Evolutionary conservation across 1,284 basidiomycete genomes (phyloP).

Genomic region (Heterobasidion annosum): DNA sequence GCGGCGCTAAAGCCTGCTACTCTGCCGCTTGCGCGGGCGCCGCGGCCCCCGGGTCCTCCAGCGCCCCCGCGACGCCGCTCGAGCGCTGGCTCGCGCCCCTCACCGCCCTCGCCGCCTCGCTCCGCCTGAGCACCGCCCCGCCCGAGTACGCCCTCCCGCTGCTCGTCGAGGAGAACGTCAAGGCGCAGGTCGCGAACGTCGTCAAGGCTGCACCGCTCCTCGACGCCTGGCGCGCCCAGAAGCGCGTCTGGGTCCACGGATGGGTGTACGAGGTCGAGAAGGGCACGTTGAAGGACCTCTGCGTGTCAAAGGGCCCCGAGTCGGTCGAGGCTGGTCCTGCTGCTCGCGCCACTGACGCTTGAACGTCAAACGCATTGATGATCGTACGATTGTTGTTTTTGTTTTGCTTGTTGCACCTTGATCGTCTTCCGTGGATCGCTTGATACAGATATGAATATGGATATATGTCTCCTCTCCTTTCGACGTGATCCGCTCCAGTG

Average conservation of each 20-base stretch:
- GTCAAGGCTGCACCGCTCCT: slow-evolving; percentile 52
- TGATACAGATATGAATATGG: too few relatives aligned
- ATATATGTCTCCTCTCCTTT: too few relatives aligned
- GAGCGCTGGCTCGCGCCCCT: slow-evolving; percentile 70
- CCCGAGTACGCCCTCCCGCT: slow-evolving; percentile 36
- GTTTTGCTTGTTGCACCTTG: too few relatives aligned
- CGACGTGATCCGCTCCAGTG: too few relatives aligned
- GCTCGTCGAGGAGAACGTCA: slow-evolving; percentile 74
- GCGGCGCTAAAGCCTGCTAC: slow-evolving; percentile 39
- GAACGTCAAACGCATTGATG: too few relatives aligned
- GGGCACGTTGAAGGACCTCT: slow-evolving; percentile 66
- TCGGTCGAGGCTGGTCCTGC: slow-evolving; percentile 37
- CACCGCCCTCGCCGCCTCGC: slow-evolving; percentile 42
- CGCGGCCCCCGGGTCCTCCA: slow-evolving; percentile 19
- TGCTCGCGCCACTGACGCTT: too few relatives aligned
- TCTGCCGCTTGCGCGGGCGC: slow-evolving; percentile 45
- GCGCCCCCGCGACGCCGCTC: slow-evolving; percentile 41
- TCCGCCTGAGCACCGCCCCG: slow-evolving; percentile 34
- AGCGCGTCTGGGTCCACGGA: slow-evolving; percentile 71
- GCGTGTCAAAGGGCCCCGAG: slow-evolving; percentile 42
- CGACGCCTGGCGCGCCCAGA: slow-evolving; percentile 64
- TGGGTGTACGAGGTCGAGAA: slow-evolving; percentile 76
- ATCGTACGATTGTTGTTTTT: too few relatives aligned
- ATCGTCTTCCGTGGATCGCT: too few relatives aligned
- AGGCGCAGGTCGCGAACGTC: slow-evolving; percentile 67